These are phyloP conservation scores for Prunus salicina DNA, from an alignment of 306 rosid genomes.

Conservation along the genomic window DNA sequence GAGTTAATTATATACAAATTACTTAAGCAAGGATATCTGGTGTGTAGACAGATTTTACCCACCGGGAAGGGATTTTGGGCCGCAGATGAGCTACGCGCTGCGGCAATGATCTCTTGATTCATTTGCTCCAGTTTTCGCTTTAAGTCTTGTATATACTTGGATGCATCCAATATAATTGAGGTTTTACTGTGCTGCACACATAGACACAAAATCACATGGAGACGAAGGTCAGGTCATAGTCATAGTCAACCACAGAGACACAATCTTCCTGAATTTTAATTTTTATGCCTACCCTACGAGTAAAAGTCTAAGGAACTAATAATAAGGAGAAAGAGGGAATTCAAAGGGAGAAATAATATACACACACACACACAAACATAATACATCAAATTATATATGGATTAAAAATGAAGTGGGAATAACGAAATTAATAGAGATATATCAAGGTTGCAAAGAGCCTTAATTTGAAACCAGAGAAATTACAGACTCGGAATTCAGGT, in stretches of 20 bases:
- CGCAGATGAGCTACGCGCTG: slow-evolving; percentile 3
- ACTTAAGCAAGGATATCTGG: background rate
- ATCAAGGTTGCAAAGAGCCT: background rate
- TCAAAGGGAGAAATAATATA: no score
- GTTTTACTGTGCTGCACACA: slow-evolving; percentile 30
- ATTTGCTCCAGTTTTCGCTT: slow-evolving; percentile 30
- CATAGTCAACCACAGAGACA: no score
- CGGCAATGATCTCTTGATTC: slow-evolving; percentile 7
- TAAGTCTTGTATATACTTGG: slow-evolving; percentile 34
- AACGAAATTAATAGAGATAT: background rate
- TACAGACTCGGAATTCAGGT: background rate
- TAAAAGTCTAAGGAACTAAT: no score
- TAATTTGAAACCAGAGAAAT: background rate
- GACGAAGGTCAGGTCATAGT: no score
- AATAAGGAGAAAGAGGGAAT: no score
- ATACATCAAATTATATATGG: background rate
- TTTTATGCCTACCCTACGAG: no score
- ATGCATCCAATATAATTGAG: slow-evolving; percentile 38
- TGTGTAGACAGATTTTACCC: slow-evolving; percentile 26
- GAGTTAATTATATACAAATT: background rate
- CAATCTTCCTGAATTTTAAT: no score
- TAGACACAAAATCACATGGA: background rate
- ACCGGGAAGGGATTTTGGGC: slow-evolving; percentile 39
- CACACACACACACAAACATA: background rate
- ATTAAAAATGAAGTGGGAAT: background rate